These are phyloP conservation scores for Suhomyces coccinellae DNA, from an alignment of 1,139 yeast species.

Conservation along the genomic window DNA sequence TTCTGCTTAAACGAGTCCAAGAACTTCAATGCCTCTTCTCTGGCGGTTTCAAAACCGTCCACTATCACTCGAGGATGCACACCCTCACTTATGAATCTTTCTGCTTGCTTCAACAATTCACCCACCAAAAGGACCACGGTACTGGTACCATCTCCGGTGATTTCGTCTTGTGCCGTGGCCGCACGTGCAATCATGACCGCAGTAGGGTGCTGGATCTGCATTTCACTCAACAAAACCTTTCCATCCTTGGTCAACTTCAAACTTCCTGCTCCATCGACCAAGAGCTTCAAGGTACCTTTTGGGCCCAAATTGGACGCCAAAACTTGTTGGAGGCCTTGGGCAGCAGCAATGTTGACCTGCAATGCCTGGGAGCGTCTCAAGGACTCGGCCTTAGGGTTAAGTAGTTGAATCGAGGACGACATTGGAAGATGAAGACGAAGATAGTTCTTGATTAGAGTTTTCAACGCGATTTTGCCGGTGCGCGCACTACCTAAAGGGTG, in stretches of 20 bases:
- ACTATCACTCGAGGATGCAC: constrained; percentile 93
- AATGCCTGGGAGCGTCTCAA: constrained; percentile 91
- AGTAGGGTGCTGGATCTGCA: constrained; percentile 99
- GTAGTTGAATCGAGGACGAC: constrained; percentile 75
- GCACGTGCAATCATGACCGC: constrained; percentile 99
- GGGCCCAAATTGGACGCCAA: constrained; percentile 93
- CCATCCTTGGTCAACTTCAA: constrained; percentile 97
- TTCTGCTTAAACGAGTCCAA: constrained; percentile 62
- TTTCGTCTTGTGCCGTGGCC: constrained; percentile 98
- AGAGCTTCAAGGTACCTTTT: constrained; percentile 92
- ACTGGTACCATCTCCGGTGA: constrained; percentile 99
- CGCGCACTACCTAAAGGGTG: constrained; percentile 1
- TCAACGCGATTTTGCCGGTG: constrained; percentile 13
- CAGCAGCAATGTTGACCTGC: constrained; percentile 93
- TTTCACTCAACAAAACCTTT: constrained; percentile 85
- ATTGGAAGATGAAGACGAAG: constrained; percentile 50
- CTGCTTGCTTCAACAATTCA: constrained; percentile 91
- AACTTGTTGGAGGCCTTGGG: constrained; percentile 94
- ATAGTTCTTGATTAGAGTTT: constrained; percentile 6
- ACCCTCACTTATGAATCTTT: constrained; percentile 88
- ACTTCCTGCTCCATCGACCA: constrained; percentile 96
- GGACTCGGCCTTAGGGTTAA: constrained; percentile 97
- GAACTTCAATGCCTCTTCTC: constrained; percentile 68
- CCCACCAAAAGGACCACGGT: constrained; percentile 94
- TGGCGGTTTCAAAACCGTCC: constrained; percentile 92